Base-by-base conservation (phyloP, 176 grass and related monocot species). In the Phoenix roebelenii region DNA sequence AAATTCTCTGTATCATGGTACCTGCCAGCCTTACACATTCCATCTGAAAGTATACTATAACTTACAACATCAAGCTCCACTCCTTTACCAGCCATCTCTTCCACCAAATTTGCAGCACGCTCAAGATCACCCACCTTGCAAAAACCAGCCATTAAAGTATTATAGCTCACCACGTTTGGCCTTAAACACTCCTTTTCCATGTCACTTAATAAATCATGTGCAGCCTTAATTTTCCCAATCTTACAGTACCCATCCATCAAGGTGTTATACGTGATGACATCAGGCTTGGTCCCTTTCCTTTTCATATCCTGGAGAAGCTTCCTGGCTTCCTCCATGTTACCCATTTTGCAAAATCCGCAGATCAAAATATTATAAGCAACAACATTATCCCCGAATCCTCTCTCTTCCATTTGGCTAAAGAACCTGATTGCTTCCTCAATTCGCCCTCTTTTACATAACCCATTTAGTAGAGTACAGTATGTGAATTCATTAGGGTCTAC, bases 221-320 rank as follows among this genome's bases (percentile, higher is more conserved):
- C 73, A 64, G 58, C 51, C 57, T 78, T 29, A 57, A 73, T 57
- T 18, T 59, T 28, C 25, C 55, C 51, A 25, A 76, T 49, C 60
- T 77, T 77, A 73, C 50, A 75, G 16, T 68, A 83, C 10, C 19
- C 73, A 76, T 81, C 63, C 17, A 85, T 79, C 35, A 66, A 61
- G 52, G 49, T 79, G 23, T 75, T 81, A 51, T 58, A 72, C 1
- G 55, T 54, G 29, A 79, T 51, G 22, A 58, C 30, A 54, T 80
- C 70, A 39, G 61, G 68, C 54, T 49, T 19, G 25, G 12, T 39
- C 10, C 68, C 68, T 44, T 77, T 77, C 20, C 55, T 15, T 4
- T 25, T 32, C 44, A 69, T 69, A 39, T 77, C 58, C 52, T 50
- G 49, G 4, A 67, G 15, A 57, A 73, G 62, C 28, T 23, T 52